phyloP scores from a whole-genome alignment of 2,329 filamentous ascomycete genomes.

The Beauveria sp. region DNA sequence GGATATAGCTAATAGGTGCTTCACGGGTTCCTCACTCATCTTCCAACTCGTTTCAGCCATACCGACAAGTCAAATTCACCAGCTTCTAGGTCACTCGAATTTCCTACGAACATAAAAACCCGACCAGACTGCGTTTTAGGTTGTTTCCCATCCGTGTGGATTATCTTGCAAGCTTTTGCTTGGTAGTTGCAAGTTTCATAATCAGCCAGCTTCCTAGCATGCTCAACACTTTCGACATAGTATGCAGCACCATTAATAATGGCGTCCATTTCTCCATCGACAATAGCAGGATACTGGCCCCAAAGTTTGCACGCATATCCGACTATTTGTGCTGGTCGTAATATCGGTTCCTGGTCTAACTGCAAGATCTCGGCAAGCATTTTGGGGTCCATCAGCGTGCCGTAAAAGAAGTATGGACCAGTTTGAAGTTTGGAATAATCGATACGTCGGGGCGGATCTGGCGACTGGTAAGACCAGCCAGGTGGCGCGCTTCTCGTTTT shows the following conservation, averaged over 20 bases:
- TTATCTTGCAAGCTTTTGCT: background rate
- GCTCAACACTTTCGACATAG: background rate
- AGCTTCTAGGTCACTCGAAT: background rate
- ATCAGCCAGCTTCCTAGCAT: background rate
- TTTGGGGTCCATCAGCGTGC: background rate
- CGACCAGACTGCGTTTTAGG: background rate
- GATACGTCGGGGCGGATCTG: background rate
- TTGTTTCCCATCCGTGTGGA: background rate
- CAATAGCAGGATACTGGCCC: background rate
- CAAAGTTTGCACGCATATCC: background rate
- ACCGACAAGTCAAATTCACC: background rate
- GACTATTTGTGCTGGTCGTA: background rate
- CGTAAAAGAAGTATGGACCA: background rate
- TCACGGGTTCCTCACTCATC: background rate
- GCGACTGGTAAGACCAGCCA: background rate
- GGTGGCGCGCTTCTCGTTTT: background rate
- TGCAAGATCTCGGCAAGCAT: background rate
- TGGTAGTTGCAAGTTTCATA: background rate
- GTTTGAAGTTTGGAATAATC: background rate
- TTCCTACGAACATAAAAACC: background rate
- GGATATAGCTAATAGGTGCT: too few species aligned
- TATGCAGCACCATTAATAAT: background rate
- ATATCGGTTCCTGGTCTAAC: background rate
- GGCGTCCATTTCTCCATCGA: background rate
- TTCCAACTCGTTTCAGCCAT: background rate